Conservation (phyloP, 768 basidiomycete genomes). For the Naematelia aurantialba region DNA sequence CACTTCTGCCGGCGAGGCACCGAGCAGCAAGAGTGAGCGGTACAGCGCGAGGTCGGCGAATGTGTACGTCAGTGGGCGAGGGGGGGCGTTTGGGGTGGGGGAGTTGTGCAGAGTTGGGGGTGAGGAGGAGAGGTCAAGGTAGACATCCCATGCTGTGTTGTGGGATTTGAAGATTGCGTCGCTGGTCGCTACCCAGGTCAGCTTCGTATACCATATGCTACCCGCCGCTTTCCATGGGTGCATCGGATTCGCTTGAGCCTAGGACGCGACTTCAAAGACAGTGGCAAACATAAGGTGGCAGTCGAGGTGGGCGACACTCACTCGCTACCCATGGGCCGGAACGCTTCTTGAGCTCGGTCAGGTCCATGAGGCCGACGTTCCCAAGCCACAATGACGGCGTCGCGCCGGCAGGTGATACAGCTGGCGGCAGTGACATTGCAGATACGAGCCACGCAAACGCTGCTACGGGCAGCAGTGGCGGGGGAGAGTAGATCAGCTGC, state of each 20-base stretch:
- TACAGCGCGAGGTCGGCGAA: slow-evolving; percentile 43
- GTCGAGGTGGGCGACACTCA: slow-evolving; percentile 22
- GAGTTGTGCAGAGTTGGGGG: slow-evolving; percentile 9
- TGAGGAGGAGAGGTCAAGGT: slow-evolving; percentile 42
- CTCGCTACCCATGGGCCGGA: slow-evolving; percentile 46
- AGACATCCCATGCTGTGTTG: slow-evolving; percentile 37
- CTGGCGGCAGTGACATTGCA: slow-evolving; percentile 32
- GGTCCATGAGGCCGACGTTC: slow-evolving; percentile 45
- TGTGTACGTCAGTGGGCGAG: slow-evolving; percentile 23
- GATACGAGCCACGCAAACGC: slow-evolving; percentile 46
- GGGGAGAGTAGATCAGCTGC: slow-evolving; percentile 44
- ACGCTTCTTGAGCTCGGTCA: slow-evolving; percentile 26
- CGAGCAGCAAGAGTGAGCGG: slow-evolving; percentile 27
- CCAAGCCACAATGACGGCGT: slow-evolving; percentile 29
- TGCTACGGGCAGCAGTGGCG: slow-evolving; percentile 39
- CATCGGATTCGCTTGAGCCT: too few relatives aligned
- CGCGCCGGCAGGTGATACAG: slow-evolving; percentile 1
- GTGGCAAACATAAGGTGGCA: neutral
- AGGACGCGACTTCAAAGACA: neutral
- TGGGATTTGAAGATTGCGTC: slow-evolving; percentile 46
- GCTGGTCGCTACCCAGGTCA: slow-evolving; percentile 34
- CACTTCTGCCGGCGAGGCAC: slow-evolving; percentile 19
- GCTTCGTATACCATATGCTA: too few relatives aligned
- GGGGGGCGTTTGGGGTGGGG: neutral
- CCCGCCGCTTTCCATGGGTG: too few relatives aligned